Evolutionary conservation across 2,329 filamentous ascomycete genomes (phyloP), one percentile per base, ranked within the genome.

Genomic region (Metarhizium sp.): DNA sequence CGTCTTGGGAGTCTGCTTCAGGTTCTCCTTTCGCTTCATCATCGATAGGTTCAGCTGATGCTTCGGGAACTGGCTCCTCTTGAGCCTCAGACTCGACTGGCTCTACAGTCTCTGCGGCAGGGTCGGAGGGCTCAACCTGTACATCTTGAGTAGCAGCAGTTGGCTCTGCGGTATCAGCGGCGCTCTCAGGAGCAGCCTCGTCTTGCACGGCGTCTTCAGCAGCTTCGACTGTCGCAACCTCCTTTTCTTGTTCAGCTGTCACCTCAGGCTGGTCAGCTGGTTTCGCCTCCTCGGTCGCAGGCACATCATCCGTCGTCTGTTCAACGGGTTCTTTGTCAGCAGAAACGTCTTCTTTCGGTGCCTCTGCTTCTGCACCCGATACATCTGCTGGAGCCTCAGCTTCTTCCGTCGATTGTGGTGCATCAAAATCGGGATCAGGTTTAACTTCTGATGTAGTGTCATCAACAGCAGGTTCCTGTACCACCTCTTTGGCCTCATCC

Each of bases 1-100:
- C 13, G 16, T 59, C 57, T 34, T 43, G 32, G 16, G 48, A 8
- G 4, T 59, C 38, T 42, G 57, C 51, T 7, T 53, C 47, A 46
- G 38, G 38, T 11, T 52, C 42, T 20, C 14, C 43, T 10, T 18
- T n/a, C 20, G 18, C 32, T 11, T n/a, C n/a, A 42, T n/a, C 18
- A 13, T 42, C 49, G 20, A 8, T 18, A 2, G 43, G 42, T 32
- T 51, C 50, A 10, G 11, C 16, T 32, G 43, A 40, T 51, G 32
- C n/a, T 16, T 52, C 49, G 4, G 30, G 7, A 6, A 16, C 46
- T 14, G 30, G 6, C 18, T 55, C 36, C 38, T 43, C 30, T 29
- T 42, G 8, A 4, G 25, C 13, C 32, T 42, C 30, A 8, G 40
- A 11, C 32, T 53, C 29, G 29, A 16, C 42, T 18, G 50, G 25